Evolutionary conservation across 2,329 filamentous ascomycete genomes (phyloP).

Genomic region (Exserohilum turcica): DNA sequence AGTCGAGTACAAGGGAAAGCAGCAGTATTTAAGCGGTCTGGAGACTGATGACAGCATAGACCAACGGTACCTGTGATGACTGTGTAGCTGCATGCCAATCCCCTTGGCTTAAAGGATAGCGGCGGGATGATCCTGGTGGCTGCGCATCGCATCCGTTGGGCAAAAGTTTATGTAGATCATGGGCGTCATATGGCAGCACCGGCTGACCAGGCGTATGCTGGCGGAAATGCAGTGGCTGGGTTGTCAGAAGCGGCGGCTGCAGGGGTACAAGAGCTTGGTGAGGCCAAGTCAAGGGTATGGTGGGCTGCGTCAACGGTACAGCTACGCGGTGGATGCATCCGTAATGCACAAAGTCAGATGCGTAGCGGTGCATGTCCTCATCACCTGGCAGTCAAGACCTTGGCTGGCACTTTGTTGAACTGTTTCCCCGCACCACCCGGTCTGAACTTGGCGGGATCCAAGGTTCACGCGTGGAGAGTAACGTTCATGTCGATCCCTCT

Average conservation of each 20-base stretch:
- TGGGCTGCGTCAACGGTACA: constrained; percentile 15
- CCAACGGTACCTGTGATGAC: constrained; percentile 22
- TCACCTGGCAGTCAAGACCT: constrained; percentile 18
- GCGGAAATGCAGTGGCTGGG: constrained; percentile 2
- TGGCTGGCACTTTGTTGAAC: constrained; percentile 11
- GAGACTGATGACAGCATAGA: constrained; percentile 19
- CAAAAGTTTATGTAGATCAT: constrained; percentile 1
- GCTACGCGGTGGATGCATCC: constrained; percentile 22
- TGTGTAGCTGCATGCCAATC: constrained; percentile 23
- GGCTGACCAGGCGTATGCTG: constrained; percentile 14
- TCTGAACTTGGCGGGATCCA: constrained; percentile 1
- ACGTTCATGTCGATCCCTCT: background rate
- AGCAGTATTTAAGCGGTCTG: constrained; percentile 29
- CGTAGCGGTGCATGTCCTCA: constrained; percentile 10
- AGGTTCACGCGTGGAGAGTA: background rate
- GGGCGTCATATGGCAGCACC: constrained; percentile 11
- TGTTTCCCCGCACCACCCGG: constrained; percentile 16
- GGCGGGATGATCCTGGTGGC: constrained; percentile 32
- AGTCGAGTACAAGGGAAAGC: background rate
- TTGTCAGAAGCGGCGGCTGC: background rate
- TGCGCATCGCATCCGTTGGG: constrained; percentile 19
- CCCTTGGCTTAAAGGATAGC: constrained; percentile 29
- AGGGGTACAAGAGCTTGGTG: constrained; percentile 1
- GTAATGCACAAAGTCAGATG: constrained; percentile 25
- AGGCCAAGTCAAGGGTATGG: background rate